These are phyloP conservation scores for Skeletonema menzelii DNA, from an alignment of 108 stramenopile genomes.

Conservation along the genomic window DNA sequence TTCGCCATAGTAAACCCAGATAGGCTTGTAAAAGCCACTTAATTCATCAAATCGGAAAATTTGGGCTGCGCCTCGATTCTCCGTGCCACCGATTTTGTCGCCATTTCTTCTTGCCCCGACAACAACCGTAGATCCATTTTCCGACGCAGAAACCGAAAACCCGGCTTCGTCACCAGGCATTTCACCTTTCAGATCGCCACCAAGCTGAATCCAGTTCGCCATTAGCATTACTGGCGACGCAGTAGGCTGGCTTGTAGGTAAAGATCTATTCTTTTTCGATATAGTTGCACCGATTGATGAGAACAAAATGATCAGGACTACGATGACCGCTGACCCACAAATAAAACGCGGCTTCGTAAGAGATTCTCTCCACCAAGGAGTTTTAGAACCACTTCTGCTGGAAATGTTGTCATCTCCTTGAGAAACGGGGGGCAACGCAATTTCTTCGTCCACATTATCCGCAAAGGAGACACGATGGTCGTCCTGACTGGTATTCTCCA, in stretches of 20 bases:
- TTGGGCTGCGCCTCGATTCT: conserved; percentile 38
- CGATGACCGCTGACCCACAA: neutral
- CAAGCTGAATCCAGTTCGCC: conserved; percentile 29
- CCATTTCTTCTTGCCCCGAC: conserved; percentile 36
- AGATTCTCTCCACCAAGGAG: neutral
- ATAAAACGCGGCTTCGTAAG: neutral
- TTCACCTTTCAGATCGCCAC: conserved; percentile 36
- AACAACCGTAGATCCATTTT: conserved; percentile 29
- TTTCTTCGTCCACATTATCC: neutral
- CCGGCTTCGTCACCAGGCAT: conserved; percentile 37
- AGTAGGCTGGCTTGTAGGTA: neutral
- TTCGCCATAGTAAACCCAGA: conserved; percentile 39
- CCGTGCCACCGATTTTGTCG: conserved; percentile 16
- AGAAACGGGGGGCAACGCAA: neutral
- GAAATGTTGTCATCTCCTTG: neutral
- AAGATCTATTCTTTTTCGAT: neutral
- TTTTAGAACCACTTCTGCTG: neutral
- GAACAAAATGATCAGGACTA: neutral
- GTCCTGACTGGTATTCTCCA: neutral
- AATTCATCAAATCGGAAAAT: conserved; percentile 31
- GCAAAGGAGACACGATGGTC: neutral
- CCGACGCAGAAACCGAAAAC: conserved; percentile 45
- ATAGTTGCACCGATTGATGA: neutral
- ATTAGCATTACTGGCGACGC: neutral
- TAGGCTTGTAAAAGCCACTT: conserved; percentile 16